Evolutionary conservation across 495 filamentous ascomycete species (phyloP), one percentile per base, ranked within the genome.

Genomic region (Penicillium coffeae): DNA sequence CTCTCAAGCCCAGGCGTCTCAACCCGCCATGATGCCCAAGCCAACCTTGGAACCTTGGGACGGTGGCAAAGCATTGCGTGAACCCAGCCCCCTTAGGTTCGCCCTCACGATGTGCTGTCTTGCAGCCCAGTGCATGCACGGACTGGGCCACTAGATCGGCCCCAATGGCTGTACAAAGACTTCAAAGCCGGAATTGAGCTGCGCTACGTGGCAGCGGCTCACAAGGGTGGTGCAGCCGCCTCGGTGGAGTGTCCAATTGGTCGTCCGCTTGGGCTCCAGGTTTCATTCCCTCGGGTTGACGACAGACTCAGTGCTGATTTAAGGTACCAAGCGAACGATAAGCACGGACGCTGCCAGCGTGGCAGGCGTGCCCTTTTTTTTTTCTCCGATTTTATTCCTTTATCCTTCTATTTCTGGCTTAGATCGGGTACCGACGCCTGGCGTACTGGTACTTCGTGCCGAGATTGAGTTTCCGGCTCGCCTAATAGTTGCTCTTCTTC

Each of bases 191-290:
- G 25, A 19, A 19, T 42, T 22, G 32, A 47, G 42, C 27, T 38
- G 43, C 47, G 50, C 57, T 57, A 60, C 57, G 57, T 60, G 57
- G 57, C 57, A 60, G 50, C 50, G 53, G 53, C 50, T 57, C 35
- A 19, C 36, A 30, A 38, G 36, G 38, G 10, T 46, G 20, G 42
- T 39, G 38, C 40, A 27, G 32, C 22, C 9, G 30, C 33, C n/a
- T 25, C 19, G 20, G 14, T 20, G 38, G 38, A 20, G 16, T 41
- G 22, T 25, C n/a, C 38, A 7, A 40, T 40, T 40, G 38, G 38
- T 40, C 15, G 1, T 16, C 19, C 35, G 35, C 35, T 3, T 38
- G 35, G n/a, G n/a, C n/a, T 13, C 10, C 21, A 12, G 13, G 18
- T 40, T 40, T 45, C 27, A 20, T 45, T 34, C 20, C 15, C 20